Evolutionary conservation across 2,329 filamentous ascomycete species (phyloP), one percentile per base, ranked within the genome.

Genomic region (Dothistroma septosporum): DNA sequence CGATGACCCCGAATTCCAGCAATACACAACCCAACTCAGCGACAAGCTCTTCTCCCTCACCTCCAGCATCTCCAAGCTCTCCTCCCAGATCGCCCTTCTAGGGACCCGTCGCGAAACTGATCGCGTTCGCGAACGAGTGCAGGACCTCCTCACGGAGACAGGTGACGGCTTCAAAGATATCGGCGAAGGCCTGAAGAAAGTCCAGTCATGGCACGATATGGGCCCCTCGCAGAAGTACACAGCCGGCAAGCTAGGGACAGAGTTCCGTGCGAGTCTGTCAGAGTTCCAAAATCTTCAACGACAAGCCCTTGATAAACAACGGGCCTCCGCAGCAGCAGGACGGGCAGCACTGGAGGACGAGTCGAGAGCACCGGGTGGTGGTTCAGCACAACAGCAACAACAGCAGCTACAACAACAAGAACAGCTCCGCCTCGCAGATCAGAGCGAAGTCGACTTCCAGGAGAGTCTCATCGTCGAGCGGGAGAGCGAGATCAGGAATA

Each of bases 401-500:
- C 85, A 74, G 57, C 71, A 74, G 55, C 68, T 73, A 49, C 76
- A 93, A 70, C 75, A 80, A 66, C 76, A 80, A 64, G 87, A 94
- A 68, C 85, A 92, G 68, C 81, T 89, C 12, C 90, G 91, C 59
- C 82, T 97, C 9, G 94, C 92, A 0, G 85, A 91, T 31, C 94
- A 99, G 75, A 88, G 91, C 69, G 95, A 99, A 73, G 94, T 99
- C 48, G 93, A 99, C 74, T 99, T 97, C 79, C 94, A 99, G 73
- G 94, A 99, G 69, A 87, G 89, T 16, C 81, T 99, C 61, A 99
- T 99, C 72, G 88, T 95, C 63, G 93, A 99, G 81, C 92, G 95
- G 57, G 94, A 99, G 76, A 87, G 91, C 60, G 94, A 99, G 79
- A 99, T 99, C 67, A 88, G 92, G 64, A 95, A 96, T 74, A 99